phyloP scores from a whole-genome alignment of 305 asterid species.

The Caryopteris hybrid region DNA sequence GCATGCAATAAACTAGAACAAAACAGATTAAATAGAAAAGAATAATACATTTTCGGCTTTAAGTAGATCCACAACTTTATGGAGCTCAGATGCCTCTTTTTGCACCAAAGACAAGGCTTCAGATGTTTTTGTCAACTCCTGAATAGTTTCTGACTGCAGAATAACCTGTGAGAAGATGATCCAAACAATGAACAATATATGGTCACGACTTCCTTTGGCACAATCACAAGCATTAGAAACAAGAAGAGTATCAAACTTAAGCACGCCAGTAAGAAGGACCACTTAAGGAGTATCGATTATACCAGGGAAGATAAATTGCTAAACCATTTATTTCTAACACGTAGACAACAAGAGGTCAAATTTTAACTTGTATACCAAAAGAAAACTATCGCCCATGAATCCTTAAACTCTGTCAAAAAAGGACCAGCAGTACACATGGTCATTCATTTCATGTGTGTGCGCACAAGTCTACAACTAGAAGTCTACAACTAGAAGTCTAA shows the following conservation, averaged over 20 bases:
- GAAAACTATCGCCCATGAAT: neutral
- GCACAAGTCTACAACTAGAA: too few species aligned
- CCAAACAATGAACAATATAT: neutral
- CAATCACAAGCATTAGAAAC: neutral
- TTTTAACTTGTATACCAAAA: neutral
- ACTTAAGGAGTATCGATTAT: neutral
- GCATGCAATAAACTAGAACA: slow-evolving; percentile 2
- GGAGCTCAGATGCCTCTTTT: slow-evolving; percentile 72
- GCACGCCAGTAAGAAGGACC: neutral
- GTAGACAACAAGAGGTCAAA: neutral
- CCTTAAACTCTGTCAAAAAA: neutral
- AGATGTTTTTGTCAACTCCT: slow-evolving; percentile 90
- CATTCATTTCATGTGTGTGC: neutral
- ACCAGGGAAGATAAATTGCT: neutral
- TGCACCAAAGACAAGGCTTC: slow-evolving; percentile 67
- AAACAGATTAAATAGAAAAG: neutral
- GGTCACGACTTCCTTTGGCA: neutral
- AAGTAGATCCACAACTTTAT: slow-evolving; percentile 48
- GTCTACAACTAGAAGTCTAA: too few species aligned
- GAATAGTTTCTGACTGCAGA: slow-evolving; percentile 93
- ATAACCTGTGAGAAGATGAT: slow-evolving; percentile 51
- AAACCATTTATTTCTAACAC: neutral
- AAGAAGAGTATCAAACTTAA: neutral
- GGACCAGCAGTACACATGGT: neutral
- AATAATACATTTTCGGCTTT: slow-evolving; percentile 63